phyloP scores from a whole-genome alignment of 129 eudicot species.

The Helianthus annuus region DNA sequence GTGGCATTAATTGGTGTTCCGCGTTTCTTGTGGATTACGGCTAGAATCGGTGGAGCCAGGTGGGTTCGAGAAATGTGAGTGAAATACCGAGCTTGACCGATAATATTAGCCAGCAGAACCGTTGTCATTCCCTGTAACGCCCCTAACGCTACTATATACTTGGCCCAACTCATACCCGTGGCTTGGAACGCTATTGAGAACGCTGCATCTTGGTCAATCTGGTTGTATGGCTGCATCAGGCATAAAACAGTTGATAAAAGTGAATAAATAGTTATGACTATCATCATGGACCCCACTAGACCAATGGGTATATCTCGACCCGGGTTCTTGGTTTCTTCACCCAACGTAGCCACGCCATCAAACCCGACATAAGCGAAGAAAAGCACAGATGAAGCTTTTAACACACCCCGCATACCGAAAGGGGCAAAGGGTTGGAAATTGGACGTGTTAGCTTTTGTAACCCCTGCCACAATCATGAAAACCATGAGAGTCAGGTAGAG shows the following conservation, averaged over 20 bases:
- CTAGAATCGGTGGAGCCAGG: conserved; percentile 64
- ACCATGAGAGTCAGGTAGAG: conserved; percentile 42
- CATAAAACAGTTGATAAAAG: conserved; percentile 59
- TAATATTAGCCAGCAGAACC: conserved; percentile 52
- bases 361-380: conserved; percentile 85
- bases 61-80: conserved; percentile 80
- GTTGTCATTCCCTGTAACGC: conserved; percentile 75
- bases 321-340: conserved; percentile 79
- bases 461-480: conserved; percentile 57
- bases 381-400: conserved; percentile 68
- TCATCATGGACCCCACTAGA: conserved; percentile 71
- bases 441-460: conserved; percentile 41
- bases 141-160: conserved; percentile 63
- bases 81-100: conserved; percentile 77
- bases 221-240: conserved; percentile 64
- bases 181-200: conserved; percentile 58
- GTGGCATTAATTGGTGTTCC: conserved; percentile 84
- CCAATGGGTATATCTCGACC: conserved; percentile 68
- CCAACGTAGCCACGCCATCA: conserved; percentile 73
- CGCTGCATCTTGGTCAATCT: conserved; percentile 62
- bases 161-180: conserved; percentile 76
- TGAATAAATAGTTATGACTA: conserved; percentile 59
- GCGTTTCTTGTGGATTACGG: conserved; percentile 52
- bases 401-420: conserved; percentile 54
- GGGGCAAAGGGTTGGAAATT: conserved; percentile 57